Evolutionary conservation across 2,329 filamentous ascomycete genomes (phyloP).

Genomic region (Dothideomycetes sp.): DNA sequence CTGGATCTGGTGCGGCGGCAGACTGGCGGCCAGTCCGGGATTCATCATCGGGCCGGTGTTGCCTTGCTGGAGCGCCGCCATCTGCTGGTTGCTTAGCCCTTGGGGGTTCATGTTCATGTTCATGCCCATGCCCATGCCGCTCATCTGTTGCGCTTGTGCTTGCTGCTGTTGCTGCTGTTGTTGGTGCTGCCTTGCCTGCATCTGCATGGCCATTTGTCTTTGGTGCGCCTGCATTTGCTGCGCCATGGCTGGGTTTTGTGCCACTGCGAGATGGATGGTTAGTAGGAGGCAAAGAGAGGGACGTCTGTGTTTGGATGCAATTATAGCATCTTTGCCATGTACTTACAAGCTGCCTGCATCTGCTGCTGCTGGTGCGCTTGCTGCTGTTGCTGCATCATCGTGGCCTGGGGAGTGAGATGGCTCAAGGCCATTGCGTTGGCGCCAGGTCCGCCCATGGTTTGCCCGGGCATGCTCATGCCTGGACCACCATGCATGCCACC

Average conservation of each 20-base stretch:
- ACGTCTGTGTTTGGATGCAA: not conserved
- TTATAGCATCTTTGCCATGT: slow-evolving; percentile 1
- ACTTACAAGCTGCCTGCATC: slow-evolving; percentile 22
- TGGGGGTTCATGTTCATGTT: slow-evolving; percentile 43
- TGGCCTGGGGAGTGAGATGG: slow-evolving; percentile 56
- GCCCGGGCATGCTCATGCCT: slow-evolving; percentile 22
- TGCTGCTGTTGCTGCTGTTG: slow-evolving; percentile 25
- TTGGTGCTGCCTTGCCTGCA: slow-evolving; percentile 27
- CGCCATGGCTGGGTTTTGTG: slow-evolving; percentile 21
- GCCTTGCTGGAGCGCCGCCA: slow-evolving; percentile 6
- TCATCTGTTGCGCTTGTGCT: slow-evolving; percentile 16
- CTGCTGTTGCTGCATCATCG: slow-evolving; percentile 40
- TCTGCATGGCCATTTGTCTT: slow-evolving; percentile 13
- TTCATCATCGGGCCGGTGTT: not conserved
- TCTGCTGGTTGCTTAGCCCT: slow-evolving; percentile 25
- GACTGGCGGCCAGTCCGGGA: not conserved
- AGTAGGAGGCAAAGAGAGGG: not conserved
- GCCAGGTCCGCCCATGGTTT: slow-evolving; percentile 35
- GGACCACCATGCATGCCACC: slow-evolving; percentile 20
- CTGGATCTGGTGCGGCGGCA: slow-evolving; percentile 11
- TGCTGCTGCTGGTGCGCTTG: slow-evolving; percentile 17
- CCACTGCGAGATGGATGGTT: slow-evolving; percentile 31
- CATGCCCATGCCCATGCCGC: slow-evolving; percentile 40
- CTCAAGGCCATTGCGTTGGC: slow-evolving; percentile 60
- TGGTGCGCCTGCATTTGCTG: slow-evolving; percentile 44